A percentile compares a stretch with the other conserved stretches of the same genome.
Conservation (phyloP, 257 asterid genomes). For the Thymus mandschuricus region DNA sequence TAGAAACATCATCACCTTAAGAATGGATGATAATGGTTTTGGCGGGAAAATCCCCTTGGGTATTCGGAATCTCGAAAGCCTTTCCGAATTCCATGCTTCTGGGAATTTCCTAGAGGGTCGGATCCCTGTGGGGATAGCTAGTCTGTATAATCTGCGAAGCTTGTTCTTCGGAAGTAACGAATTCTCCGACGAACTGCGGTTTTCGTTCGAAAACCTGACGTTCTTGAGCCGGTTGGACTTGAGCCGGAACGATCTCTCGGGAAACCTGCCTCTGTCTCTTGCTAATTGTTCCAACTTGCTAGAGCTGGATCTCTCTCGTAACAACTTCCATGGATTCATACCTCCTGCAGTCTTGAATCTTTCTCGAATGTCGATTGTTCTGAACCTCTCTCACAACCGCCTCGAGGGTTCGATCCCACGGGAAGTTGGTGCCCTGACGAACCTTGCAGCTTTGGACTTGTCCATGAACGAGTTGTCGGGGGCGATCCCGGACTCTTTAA, state of each 20-base stretch:
- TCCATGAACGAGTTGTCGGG: conserved; percentile 36
- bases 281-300: conserved; percentile 21
- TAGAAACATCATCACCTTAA: not conserved
- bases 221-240: not conserved
- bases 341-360: conserved; percentile 14
- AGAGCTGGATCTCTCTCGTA: conserved; percentile 5
- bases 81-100: conserved; percentile 11
- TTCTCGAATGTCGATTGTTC: not conserved
- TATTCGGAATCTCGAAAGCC: conserved; percentile 34
- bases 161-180: not conserved
- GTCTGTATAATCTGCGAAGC: not conserved
- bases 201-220: conserved; percentile 27
- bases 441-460: conserved; percentile 20
- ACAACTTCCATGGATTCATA: conserved; percentile 23
- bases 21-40: conserved; percentile 22
- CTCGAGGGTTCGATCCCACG: conserved; percentile 15
- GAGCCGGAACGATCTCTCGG: conserved; percentile 3
- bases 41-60: conserved; percentile 41
- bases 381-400: conserved; percentile 19
- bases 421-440: conserved; percentile 25
- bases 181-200: not conserved
- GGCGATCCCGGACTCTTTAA: conserved; percentile 26
- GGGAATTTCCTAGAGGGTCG: conserved; percentile 37
- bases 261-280: conserved; percentile 28
- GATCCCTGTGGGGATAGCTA: conserved; percentile 31